Evolutionary conservation across 179 eudicot genomes (phyloP).

Genomic region (Camellia oleifera): DNA sequence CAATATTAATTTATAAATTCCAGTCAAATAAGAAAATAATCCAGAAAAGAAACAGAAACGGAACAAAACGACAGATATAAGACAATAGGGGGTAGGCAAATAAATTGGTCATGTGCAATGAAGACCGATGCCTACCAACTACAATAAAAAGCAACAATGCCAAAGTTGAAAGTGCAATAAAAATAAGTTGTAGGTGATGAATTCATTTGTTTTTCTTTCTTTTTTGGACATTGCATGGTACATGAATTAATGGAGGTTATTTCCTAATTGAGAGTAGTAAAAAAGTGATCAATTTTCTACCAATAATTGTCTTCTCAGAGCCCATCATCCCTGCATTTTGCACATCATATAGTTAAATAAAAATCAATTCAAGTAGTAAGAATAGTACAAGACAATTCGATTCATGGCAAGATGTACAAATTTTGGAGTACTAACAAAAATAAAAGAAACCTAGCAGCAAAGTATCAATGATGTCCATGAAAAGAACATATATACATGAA

Average conservation of each 20-base stretch:
- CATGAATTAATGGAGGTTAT: not conserved
- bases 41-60: not conserved
- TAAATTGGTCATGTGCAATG: not conserved
- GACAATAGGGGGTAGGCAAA: not conserved
- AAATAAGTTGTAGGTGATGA: not conserved
- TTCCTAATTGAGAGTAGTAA: not conserved
- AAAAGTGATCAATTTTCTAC: not conserved
- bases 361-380: too few relatives aligned
- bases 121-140: not conserved
- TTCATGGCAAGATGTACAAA: too few relatives aligned
- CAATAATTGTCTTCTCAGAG: too few relatives aligned
- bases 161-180: not conserved
- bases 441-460: too few relatives aligned
- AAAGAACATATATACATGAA: too few relatives aligned
- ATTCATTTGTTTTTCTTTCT: not conserved
- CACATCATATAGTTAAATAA: too few relatives aligned
- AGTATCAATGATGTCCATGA: too few relatives aligned
- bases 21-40: not conserved
- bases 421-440: too few relatives aligned
- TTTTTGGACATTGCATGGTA: not conserved
- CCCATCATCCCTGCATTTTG: too few relatives aligned
- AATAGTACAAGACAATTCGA: too few relatives aligned
- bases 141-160: not conserved
- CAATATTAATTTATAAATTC: not conserved
- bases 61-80: not conserved